Evolutionary conservation across 1,284 basidiomycete genomes (phyloP).

Genomic region (Xerocomus minutiporus): DNA sequence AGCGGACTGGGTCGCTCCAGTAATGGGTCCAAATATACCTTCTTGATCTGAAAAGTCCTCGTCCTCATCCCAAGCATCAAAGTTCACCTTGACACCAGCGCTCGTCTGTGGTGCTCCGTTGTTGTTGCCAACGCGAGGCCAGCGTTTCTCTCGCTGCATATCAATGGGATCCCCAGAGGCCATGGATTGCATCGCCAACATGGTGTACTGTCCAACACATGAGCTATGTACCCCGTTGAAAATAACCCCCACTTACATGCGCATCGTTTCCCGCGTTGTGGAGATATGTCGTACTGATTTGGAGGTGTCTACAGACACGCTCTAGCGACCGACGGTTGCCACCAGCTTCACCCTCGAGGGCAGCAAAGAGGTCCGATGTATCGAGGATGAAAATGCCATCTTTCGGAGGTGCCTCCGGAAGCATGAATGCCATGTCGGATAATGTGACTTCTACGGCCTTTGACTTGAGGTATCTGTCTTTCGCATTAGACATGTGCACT

Average conservation of each 20-base stretch:
- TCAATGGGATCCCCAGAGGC: constrained; percentile 66
- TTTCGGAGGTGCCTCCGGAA: constrained; percentile 52
- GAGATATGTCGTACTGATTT: constrained; percentile 50
- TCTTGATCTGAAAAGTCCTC: constrained; percentile 57
- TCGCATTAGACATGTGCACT: background rate
- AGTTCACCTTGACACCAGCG: constrained; percentile 51
- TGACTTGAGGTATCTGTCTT: constrained; percentile 49
- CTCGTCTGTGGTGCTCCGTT: constrained; percentile 18
- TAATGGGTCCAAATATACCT: constrained; percentile 38
- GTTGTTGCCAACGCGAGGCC: constrained; percentile 43
- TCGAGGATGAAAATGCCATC: constrained; percentile 64
- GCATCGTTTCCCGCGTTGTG: constrained; percentile 89
- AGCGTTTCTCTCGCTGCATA: constrained; percentile 65
- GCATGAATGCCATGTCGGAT: constrained; percentile 46
- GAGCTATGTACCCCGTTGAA: background rate
- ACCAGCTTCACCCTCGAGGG: constrained; percentile 55
- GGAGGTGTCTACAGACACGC: constrained; percentile 56
- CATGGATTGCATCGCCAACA: constrained; percentile 61
- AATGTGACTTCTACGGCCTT: constrained; percentile 48
- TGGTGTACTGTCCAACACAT: constrained; percentile 51
- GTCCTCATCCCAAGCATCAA: constrained; percentile 57
- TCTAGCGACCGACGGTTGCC: constrained; percentile 53
- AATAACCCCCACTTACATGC: constrained; percentile 43
- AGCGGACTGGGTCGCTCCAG: constrained; percentile 7
- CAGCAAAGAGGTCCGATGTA: constrained; percentile 68